Evolutionary conservation across 2,329 filamentous ascomycete genomes (phyloP).

Genomic region (Penicillium palitans): DNA sequence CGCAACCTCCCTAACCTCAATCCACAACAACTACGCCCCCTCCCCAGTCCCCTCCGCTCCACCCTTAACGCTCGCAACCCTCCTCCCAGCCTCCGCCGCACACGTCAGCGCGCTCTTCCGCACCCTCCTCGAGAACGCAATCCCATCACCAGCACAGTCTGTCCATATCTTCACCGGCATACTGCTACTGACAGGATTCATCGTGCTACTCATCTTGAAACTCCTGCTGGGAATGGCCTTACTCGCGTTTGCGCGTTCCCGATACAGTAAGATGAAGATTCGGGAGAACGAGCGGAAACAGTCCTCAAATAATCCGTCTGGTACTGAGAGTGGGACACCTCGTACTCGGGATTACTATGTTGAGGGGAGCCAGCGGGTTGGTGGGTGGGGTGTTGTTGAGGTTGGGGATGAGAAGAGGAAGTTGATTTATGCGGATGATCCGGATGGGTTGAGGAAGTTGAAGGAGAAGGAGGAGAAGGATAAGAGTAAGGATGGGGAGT

Average conservation of each 20-base stretch:
- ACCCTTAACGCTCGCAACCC: constrained; percentile 59
- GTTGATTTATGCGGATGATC: constrained; percentile 85
- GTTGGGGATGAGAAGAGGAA: constrained; percentile 82
- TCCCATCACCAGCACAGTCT: constrained; percentile 44
- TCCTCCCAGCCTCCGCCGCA: constrained; percentile 56
- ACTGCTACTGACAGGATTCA: constrained; percentile 80
- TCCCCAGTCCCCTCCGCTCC: constrained; percentile 64
- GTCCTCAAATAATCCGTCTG: neutral
- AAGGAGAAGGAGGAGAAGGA: constrained; percentile 65
- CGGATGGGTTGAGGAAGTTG: constrained; percentile 64
- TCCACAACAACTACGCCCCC: constrained; percentile 54
- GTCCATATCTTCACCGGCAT: constrained; percentile 64
- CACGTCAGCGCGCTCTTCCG: constrained; percentile 42
- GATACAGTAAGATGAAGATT: constrained; percentile 79
- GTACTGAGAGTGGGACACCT: constrained; percentile 17
- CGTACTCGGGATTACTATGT: constrained; percentile 55
- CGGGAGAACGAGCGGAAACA: constrained; percentile 50
- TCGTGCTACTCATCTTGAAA: constrained; percentile 81
- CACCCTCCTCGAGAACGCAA: constrained; percentile 42
- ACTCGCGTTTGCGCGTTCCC: constrained; percentile 72
- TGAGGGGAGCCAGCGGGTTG: constrained; percentile 72
- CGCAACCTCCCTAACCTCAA: constrained; percentile 43
- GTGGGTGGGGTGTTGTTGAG: constrained; percentile 82
- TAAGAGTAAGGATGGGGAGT: constrained; percentile 55
- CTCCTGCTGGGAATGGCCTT: constrained; percentile 85